Percentiles rank a stretch among this genome's conserved stretches.
Evolutionary conservation across 768 basidiomycete genomes (phyloP).

Genomic region (Lenzites betulinus): DNA sequence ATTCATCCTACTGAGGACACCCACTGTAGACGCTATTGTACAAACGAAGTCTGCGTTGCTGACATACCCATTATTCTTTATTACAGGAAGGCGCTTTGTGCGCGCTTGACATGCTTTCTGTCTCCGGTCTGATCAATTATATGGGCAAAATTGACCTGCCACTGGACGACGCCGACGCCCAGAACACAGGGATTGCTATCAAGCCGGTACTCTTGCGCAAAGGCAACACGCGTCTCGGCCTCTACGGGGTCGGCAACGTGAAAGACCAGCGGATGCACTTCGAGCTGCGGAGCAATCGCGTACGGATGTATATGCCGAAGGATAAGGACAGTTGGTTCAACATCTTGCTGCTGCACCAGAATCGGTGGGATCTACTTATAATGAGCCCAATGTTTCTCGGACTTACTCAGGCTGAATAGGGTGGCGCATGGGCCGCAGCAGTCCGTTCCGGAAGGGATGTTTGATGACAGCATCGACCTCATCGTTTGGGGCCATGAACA

Average conservation of each 20-base stretch:
- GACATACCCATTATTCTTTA: not conserved
- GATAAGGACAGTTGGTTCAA: conserved; percentile 96
- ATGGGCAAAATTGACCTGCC: conserved; percentile 96
- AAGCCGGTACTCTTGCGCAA: conserved; percentile 90
- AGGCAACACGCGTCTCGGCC: conserved; percentile 81
- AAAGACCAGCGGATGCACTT: conserved; percentile 97
- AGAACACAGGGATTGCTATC: conserved; percentile 77
- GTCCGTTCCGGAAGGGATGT: conserved; percentile 94
- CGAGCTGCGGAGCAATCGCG: conserved; percentile 90
- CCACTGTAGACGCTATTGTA: not conserved
- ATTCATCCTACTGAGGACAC: not conserved
- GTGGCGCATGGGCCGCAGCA: conserved; percentile 95
- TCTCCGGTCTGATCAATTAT: conserved; percentile 92
- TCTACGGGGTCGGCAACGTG: conserved; percentile 97
- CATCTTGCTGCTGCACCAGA: conserved; percentile 91
- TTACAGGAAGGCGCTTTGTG: conserved; percentile 90
- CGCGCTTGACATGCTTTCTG: conserved; percentile 93
- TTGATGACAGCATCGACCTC: conserved; percentile 91
- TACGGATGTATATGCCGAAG: conserved; percentile 94
- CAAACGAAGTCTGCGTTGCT: not conserved
- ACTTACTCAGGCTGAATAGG: conserved; percentile 40
- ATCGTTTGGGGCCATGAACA: conserved; percentile 99
- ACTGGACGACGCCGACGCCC: conserved; percentile 64
- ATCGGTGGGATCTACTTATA: conserved; percentile 61
- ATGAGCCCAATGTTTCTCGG: not conserved